A percentile compares a stretch with the other conserved stretches of the same genome.
These are phyloP conservation scores for Pseudogymnoascus sp. DNA, from an alignment of 2,329 filamentous ascomycete species.

Conservation along the genomic window DNA sequence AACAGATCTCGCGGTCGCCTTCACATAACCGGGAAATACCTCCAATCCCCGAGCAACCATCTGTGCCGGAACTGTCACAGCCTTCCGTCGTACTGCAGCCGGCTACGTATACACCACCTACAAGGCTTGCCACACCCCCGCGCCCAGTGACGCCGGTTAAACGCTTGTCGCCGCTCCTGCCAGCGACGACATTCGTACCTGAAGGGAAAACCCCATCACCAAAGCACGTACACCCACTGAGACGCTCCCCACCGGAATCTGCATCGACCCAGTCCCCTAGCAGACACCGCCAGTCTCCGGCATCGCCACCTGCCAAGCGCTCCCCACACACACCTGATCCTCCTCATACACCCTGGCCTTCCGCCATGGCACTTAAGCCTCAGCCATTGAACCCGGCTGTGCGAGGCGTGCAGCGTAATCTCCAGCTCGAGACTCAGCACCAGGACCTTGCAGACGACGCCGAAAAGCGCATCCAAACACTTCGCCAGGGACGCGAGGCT, in stretches of 20 bases:
- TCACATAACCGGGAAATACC: not conserved
- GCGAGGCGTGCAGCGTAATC: conserved; percentile 50
- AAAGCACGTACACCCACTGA: not conserved
- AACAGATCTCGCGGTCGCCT: not conserved
- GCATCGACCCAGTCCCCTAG: conserved; percentile 30
- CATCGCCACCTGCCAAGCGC: not conserved
- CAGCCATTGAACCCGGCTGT: conserved; percentile 34
- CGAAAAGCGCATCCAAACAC: conserved; percentile 44
- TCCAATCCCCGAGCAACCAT: not conserved
- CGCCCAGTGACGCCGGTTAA: not conserved
- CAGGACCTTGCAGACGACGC: conserved; percentile 50
- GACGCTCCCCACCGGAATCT: not conserved
- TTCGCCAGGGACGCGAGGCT: conserved; percentile 52
- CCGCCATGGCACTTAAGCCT: conserved; percentile 1
- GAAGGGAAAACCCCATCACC: not conserved
- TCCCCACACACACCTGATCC: not conserved
- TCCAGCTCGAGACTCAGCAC: conserved; percentile 49
- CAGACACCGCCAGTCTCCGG: not conserved
- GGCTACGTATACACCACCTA: not conserved
- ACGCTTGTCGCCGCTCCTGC: not conserved
- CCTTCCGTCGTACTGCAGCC: not conserved
- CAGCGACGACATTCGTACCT: not conserved
- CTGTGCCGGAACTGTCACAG: not conserved
- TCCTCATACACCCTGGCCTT: not conserved
- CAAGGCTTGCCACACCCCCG: not conserved